Base-by-base conservation (phyloP, 2,329 filamentous ascomycete species). In the Trichoderma polysporum region DNA sequence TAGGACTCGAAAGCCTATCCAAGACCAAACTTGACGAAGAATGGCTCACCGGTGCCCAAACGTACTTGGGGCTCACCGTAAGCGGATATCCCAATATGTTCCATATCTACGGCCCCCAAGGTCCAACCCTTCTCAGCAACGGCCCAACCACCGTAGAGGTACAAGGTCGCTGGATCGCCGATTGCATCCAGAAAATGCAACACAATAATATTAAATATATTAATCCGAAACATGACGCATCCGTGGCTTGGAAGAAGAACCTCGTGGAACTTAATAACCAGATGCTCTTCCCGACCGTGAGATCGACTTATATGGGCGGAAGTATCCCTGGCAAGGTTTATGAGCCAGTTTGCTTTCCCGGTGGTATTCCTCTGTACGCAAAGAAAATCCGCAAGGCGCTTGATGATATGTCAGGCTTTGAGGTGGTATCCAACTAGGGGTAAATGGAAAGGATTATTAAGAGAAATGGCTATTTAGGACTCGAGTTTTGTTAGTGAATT, bases 101-200 rank as follows among this genome's bases (percentile, higher is more conserved):
- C 74, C 77, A 81, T 69, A 76, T 84, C 57, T 88, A 87, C 71
- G 86, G 86, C 0, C 78, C 81, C 0, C 86, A 89, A n/a, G 84
- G 79, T 0, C 86, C 86, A 0, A 87, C 85, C 0, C 79, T 85
- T 0, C 76, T 88, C 5, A 75, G 79, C 71, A 89, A 88, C 70
- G 86, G 86, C 0, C 86, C 87, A 0, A 81, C 82, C 0, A 81
- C 78, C 1, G 81, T 84, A 8, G 84, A 88, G 68, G 71, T 85
- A 1, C 86, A 89, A 70, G 86, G 85, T 2, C 77, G 84, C 0
- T 88, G 84, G 85, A 83, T 88, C 64, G 77, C 79, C 17, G 81
- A 85, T 54, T 73, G 74, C 50, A 84, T 89, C 63, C 75, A 78
- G 39, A 80, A 85, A 73, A 83, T 87, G 69, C 74, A 80, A 69